Base-by-base conservation (phyloP, 2,329 filamentous ascomycete species). In the Penicillium sp. region DNA sequence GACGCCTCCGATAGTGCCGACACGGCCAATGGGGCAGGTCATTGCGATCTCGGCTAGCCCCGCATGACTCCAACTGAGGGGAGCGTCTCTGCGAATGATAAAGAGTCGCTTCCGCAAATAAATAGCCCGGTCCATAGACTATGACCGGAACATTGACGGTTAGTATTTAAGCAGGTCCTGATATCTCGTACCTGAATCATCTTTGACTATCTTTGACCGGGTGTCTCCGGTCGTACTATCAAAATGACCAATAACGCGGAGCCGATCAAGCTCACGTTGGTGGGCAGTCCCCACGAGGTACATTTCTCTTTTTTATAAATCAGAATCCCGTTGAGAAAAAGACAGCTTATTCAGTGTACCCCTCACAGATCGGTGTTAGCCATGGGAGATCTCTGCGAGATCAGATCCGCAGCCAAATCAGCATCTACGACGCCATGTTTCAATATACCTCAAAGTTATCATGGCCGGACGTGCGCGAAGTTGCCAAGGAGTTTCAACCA, bases 361-460 rank as follows among this genome's bases (percentile, higher is more conserved):
- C 4, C 33, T 36, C 9, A 41, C 9, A 81, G 78, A 81, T 81
- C 41, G 79, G 79, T 44, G 50, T 72, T 38, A 65, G 73, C 35
- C 79, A 81, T 61, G 79, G 79, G 43, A 55, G 54, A 5, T 56
- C 65, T 10, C 73, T 78, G 1, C 63, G 58, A 6, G 16, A 57
- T 0, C 71, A 78, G 31, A 75, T 81, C 38, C 49, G 50, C 4
- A 66, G 73, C 50, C 72, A 72, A 48, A 75, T 81, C 43, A 56
- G 55, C 40, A 77, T 81, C 66, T 81, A 81, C 60, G 67, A 71
- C 0, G 55, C 55, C 2, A 72, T 80, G 40, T 81, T 81, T 64
- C 51, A 71, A 22, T 59, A 74, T 30, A 77, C 74, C n/a, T 74
- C 75, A 42, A 74, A 75, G 24, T 62, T 79, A 50, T 63, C 69